Evolutionary conservation across 208 protist species (phyloP).

Genomic region (Trichomonas vaginalis): DNA sequence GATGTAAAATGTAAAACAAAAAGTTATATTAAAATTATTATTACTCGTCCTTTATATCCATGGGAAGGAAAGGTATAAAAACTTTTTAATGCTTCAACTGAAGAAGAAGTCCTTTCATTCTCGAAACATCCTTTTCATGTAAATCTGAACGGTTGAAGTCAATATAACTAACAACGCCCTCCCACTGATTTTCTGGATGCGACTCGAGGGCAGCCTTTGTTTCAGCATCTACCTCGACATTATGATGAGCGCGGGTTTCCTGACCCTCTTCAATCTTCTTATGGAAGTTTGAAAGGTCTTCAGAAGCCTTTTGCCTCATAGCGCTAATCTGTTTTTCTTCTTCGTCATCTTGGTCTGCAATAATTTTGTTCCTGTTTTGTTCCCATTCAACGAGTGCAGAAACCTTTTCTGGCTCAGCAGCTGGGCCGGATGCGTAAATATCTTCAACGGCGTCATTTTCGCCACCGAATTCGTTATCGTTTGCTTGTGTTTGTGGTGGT

Average conservation of each 20-base stretch:
- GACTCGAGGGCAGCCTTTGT: not conserved
- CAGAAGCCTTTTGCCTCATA: not conserved
- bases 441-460: not conserved
- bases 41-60: too few relatives aligned
- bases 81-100: not conserved
- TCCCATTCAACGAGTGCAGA: not conserved
- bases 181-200: not conserved
- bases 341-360: not conserved
- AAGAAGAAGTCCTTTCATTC: not conserved
- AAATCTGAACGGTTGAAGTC: not conserved
- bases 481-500: not conserved
- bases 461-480: not conserved
- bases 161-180: not conserved
- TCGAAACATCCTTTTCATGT: not conserved
- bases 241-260: not conserved
- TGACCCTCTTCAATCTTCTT: not conserved
- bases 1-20: too few relatives aligned
- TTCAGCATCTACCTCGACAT: not conserved
- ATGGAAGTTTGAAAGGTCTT: not conserved
- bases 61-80: not conserved
- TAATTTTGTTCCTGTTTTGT: not conserved
- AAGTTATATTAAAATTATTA: too few relatives aligned
- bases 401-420: not conserved
- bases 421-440: not conserved
- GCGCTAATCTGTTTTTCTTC: not conserved